These are phyloP conservation scores for Tympanopsis confertula DNA, from an alignment of 2,329 filamentous ascomycete species.

Conservation along the genomic window DNA sequence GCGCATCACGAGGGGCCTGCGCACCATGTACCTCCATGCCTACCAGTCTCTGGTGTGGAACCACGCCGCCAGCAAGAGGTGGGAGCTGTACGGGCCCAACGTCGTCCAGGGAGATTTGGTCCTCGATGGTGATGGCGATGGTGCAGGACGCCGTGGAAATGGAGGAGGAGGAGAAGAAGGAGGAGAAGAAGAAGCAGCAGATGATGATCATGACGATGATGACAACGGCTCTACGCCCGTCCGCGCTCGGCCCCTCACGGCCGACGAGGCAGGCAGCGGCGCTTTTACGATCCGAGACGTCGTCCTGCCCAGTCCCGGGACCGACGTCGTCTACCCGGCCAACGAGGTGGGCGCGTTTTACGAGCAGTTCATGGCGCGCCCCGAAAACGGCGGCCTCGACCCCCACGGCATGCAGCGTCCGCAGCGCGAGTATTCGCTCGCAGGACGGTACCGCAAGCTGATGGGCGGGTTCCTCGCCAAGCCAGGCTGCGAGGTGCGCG, in stretches of 20 bases:
- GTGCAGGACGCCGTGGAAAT: neutral
- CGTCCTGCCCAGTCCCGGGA: conserved; percentile 54
- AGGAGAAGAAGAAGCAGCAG: neutral
- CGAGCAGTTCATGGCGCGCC: conserved; percentile 46
- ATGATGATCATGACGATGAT: conserved; percentile 21
- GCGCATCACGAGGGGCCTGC: conserved; percentile 46
- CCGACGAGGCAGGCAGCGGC: conserved; percentile 46
- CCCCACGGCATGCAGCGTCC: conserved; percentile 51
- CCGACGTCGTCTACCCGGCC: conserved; percentile 50
- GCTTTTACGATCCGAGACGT: conserved; percentile 51
- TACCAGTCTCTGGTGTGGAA: conserved; percentile 62
- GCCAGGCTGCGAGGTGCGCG: neutral
- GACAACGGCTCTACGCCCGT: conserved; percentile 46
- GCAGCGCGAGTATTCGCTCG: conserved; percentile 51
- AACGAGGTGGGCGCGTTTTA: conserved; percentile 51
- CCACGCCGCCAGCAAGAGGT: conserved; percentile 44
- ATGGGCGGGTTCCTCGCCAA: conserved; percentile 36
- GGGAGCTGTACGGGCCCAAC: conserved; percentile 36
- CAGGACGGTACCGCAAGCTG: conserved; percentile 52
- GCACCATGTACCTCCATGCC: conserved; percentile 59
- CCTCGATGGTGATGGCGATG: conserved; percentile 17
- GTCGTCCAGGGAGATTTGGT: conserved; percentile 56
- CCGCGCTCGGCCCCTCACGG: conserved; percentile 45
- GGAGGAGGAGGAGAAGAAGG: neutral
- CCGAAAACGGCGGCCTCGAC: conserved; percentile 34